These are phyloP conservation scores for Cerrena zonata DNA, from an alignment of 1,284 basidiomycete genomes.

Conservation along the genomic window DNA sequence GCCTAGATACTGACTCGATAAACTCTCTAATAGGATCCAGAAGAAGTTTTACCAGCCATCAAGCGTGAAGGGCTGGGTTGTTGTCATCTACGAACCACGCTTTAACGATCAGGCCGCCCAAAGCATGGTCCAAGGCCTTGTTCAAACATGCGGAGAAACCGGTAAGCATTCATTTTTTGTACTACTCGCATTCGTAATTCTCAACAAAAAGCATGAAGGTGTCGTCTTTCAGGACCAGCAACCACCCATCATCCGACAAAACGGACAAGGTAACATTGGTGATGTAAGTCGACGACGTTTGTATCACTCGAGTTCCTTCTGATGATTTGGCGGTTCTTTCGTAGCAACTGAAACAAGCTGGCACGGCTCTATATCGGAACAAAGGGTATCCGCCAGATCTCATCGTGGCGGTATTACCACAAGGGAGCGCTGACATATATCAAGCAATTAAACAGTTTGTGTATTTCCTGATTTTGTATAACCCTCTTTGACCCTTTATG, in stretches of 20 bases:
- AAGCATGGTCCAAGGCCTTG: constrained; percentile 47
- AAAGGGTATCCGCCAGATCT: constrained; percentile 43
- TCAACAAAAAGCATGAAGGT: too few relatives aligned
- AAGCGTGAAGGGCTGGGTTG: constrained; percentile 49
- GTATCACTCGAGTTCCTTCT: too few relatives aligned
- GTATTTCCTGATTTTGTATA: too few relatives aligned
- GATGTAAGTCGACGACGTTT: too few relatives aligned
- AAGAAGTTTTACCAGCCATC: constrained; percentile 56
- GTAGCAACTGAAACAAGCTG: constrained; percentile 46
- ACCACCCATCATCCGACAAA: too few relatives aligned
- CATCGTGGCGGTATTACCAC: constrained; percentile 66
- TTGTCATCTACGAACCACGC: constrained; percentile 54
- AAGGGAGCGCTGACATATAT: constrained; percentile 68
- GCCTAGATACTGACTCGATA: background rate
- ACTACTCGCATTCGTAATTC: too few relatives aligned
- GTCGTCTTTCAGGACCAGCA: too few relatives aligned
- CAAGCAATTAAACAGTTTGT: constrained; percentile 74
- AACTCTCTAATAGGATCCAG: constrained; percentile 44
- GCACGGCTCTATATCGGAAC: constrained; percentile 36
- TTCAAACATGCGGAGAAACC: constrained; percentile 43
- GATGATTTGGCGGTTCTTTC: too few relatives aligned
- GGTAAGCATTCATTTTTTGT: constrained; percentile 41
- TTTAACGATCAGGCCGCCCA: constrained; percentile 41
- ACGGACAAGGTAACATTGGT: too few relatives aligned
- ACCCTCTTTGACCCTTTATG: too few relatives aligned